Evolutionary conservation across 768 basidiomycete species (phyloP), one percentile per base, ranked within the genome.

Genomic region (Lentinula boryana): DNA sequence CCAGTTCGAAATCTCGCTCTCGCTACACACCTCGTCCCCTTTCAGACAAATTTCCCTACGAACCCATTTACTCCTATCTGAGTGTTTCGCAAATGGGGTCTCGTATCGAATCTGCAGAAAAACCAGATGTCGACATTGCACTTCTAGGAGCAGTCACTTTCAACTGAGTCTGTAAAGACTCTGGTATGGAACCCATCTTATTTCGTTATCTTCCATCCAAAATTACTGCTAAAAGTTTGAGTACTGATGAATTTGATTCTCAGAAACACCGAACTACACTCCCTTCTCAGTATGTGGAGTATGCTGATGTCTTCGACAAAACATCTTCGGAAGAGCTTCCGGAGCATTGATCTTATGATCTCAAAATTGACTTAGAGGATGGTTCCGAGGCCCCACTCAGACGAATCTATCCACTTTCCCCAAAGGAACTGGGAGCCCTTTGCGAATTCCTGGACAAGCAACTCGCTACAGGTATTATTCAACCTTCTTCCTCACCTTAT

Each of bases 401-500:
- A 63, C 23, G 3, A 23, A 23, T 23, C 23, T 23, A 23, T 23
- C 23, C 23, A 23, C 23, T 23, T 23, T 23, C 23, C 23, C 23
- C 23, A 23, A 60, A 63, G 13, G 75, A 80, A 63, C 70, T 65
- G 3, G 53, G 68, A n/a, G 73, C 66, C 1, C 70, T 81, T 46
- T 38, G 52, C 3, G 68, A 69, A 2, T 81, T 72, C 60, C 55
- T 80, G 31, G 68, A 78, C 16, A 63, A 70, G 12, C 71, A 79
- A 51, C 70, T 79, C 43, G 36, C 61, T 31, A 69, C 70, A 60
- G 78, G 78, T 1, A 72, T 71, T 53, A 78, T 80, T 50, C 65
- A 68, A 0, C 62, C 63, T 13, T 75, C 72, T 0, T 69, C 68
- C 7, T 75, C 74, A 1, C 65, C 71, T 0, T 67, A 67, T 2